Percentiles rank a stretch among this genome's conserved stretches.
phyloP scores from a whole-genome alignment of 2,329 filamentous ascomycete genomes.

The Dendryphion nanum region DNA sequence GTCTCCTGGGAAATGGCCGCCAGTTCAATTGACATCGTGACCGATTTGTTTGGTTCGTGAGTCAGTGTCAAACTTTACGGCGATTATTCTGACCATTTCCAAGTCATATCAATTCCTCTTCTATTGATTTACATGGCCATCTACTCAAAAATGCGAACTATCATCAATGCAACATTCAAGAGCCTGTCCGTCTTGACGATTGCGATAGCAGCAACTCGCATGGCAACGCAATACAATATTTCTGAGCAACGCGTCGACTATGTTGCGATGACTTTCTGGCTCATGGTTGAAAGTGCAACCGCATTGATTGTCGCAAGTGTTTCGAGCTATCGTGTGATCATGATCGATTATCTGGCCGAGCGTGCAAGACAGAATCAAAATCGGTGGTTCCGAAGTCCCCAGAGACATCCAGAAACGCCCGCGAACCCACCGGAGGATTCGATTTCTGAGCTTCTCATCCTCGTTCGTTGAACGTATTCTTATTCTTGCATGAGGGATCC shows the following conservation, averaged over 20 bases:
- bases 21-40: conserved; percentile 13
- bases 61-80: not conserved
- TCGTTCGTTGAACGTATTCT: too few relatives aligned
- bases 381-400: too few relatives aligned
- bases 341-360: conserved; percentile 8
- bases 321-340: conserved; percentile 12
- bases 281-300: conserved; percentile 11
- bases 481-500: too few relatives aligned
- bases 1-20: conserved; percentile 8
- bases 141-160: conserved; percentile 7
- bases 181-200: conserved; percentile 10
- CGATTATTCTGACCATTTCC: conserved; percentile 3
- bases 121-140: conserved; percentile 16
- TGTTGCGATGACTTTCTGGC: conserved; percentile 7
- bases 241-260: conserved; percentile 6
- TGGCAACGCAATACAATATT: conserved; percentile 11
- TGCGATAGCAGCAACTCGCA: conserved; percentile 9
- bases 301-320: conserved; percentile 10
- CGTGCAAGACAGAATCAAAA: too few relatives aligned
- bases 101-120: conserved; percentile 12
- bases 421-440: too few relatives aligned
- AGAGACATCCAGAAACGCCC: too few relatives aligned
- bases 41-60: conserved; percentile 12
- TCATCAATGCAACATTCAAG: conserved; percentile 14
- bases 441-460: too few relatives aligned